Evolutionary conservation across 495 filamentous ascomycete species (phyloP), one percentile per base, ranked within the genome.

Genomic region (Aspergillus saccharolyticus): DNA sequence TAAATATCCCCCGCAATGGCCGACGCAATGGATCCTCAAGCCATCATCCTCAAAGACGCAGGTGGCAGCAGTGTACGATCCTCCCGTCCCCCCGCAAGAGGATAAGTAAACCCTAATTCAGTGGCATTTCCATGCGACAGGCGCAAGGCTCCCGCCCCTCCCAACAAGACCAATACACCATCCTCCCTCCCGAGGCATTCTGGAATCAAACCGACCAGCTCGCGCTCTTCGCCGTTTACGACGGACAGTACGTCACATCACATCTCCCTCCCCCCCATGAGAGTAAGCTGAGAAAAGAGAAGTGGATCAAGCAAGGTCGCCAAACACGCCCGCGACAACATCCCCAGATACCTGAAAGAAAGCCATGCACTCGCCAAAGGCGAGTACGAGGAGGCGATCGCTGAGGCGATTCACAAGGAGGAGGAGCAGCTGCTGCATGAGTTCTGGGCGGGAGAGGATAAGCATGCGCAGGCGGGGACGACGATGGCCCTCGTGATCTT

Each of bases 211-310:
- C 68, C 16, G 68, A 73, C n/a, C 69, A 67, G 15, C 15, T 77
- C 17, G 74, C 67, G 9, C 66, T 73, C 42, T 71, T 77, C 56
- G 72, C 71, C 12, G 60, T 75, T 14, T 77, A 74, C 53, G 74
- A 77, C 44, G 74, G 74, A 42, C 72, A 77, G 74, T 77, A 62
- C 57, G 74, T 28, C 9, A 28, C 25, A 28, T 28, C 25, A 28
- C 25, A 28, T 28, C 9, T 9, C 3, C 25, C 25, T 9, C 25
- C 25, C 25, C 3, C 25, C 25, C n/a, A n/a, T n/a, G n/a, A n/a
- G n/a, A n/a, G n/a, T n/a, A n/a, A 28, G 9, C 25, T 28, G 25
- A 28, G 4, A 28, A 9, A 3, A 3, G 25, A 28, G 9, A 28
- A 77, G 74, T 63, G 74, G 74, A 39, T 68, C 74, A 5, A 58